These are phyloP conservation scores for Blastobotrys persicus DNA, from an alignment of 1,139 yeast genomes.

Conservation along the genomic window DNA sequence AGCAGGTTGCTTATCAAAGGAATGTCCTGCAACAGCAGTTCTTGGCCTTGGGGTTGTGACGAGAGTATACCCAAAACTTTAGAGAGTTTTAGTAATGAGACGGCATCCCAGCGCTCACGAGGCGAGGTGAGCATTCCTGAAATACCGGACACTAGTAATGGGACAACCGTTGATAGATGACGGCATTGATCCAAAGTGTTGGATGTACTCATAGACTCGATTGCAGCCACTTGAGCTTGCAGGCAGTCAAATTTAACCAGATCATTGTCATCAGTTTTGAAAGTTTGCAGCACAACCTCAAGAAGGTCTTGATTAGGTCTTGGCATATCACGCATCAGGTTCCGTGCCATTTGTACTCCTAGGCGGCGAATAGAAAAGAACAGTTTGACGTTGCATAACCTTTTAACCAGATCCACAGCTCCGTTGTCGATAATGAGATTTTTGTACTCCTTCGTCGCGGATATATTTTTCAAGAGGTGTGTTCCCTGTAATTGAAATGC, in stretches of 20 bases:
- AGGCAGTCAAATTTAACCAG: conserved; percentile 20
- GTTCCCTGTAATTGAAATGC: conserved; percentile 29
- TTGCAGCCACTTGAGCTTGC: conserved; percentile 19
- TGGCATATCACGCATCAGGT: not conserved
- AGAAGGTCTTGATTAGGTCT: not conserved
- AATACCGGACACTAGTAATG: not conserved
- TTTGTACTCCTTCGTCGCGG: conserved; percentile 15
- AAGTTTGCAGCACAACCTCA: not conserved
- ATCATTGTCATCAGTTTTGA: conserved; percentile 19
- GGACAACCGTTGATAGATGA: not conserved
- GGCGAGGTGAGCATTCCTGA: not conserved
- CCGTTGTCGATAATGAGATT: conserved; percentile 16
- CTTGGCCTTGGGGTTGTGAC: conserved; percentile 8
- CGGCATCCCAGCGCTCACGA: conserved; percentile 10
- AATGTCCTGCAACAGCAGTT: conserved; percentile 1
- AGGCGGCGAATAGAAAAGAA: conserved; percentile 19
- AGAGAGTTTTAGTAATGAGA: conserved; percentile 20
- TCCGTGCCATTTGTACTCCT: conserved; percentile 14
- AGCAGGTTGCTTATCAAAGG: conserved; percentile 11
- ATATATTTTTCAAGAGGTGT: conserved; percentile 29
- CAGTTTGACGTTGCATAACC: conserved; percentile 21
- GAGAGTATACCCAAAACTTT: conserved; percentile 25
- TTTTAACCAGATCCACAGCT: conserved; percentile 21
- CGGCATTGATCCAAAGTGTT: not conserved
- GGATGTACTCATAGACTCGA: conserved; percentile 11